Base-by-base conservation (phyloP, 495 filamentous ascomycete species). In the Aspergillus ostianus region DNA sequence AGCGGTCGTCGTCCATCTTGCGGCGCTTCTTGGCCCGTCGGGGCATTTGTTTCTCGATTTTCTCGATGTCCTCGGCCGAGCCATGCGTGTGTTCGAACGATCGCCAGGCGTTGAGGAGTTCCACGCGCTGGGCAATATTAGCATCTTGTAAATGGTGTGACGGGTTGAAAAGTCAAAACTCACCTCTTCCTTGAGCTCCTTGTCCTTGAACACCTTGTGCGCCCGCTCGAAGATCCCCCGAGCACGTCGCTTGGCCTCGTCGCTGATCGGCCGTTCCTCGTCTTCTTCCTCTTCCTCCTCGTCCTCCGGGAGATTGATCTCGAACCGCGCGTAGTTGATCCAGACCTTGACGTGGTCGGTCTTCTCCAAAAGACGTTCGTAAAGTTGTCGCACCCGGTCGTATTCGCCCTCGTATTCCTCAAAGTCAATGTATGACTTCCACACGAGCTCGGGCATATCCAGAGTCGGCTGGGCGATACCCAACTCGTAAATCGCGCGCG, bases 311-410 rank as follows among this genome's bases (percentile, higher is more conserved):
- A 93, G 83, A 65, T 93, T 93, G 78, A 97, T 90, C 73, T 98
- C 94, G 72, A 98, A 98, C 67, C 92, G 90, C 15, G 94, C 95
- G 74, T 93, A 98, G 70, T 86, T 89, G 77, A 92, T 96, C 94
- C 94, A 98, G 54, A 98, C 94, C 82, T 97, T 97, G 79, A 97
- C 91, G 68, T 98, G 95, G 70, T 91, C 89, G 18, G 95, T 96
- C 85, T 93, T 96, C 69, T 90, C 77, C 41, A 98, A 81, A 21
- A 98, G 80, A 23, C 94, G 85, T 77, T 98, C 94, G 76, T 98
- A 98, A 53, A 98, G 77, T n/a, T 77, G 70, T 49, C 94, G 81
- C 2, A 91, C 87, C 32, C 85, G 80, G 30, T 90, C 92, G 73
- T 91, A 96, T 72, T 97, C 91, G 55, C 87, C 89, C 70, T 93